phyloP scores from a whole-genome alignment of 2,329 filamentous ascomycete genomes.

The Hypoxylon sp. region DNA sequence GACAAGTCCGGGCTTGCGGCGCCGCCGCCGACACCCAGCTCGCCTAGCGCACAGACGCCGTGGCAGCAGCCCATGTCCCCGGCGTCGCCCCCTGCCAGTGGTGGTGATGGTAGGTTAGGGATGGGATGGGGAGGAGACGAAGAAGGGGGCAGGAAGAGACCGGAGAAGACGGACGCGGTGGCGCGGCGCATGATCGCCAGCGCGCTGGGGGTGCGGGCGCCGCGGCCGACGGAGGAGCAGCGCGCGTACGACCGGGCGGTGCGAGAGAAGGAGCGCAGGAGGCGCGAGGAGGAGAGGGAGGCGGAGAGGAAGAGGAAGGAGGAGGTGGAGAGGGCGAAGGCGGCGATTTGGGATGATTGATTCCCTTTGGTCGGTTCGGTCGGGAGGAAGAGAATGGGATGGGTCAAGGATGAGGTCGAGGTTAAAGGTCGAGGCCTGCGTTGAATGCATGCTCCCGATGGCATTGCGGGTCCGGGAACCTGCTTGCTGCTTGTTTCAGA shows the following conservation, averaged over 20 bases:
- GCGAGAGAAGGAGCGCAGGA: slow-evolving; percentile 85
- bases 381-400: no score
- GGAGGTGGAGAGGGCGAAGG: slow-evolving; percentile 78
- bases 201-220: slow-evolving; percentile 83
- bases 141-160: slow-evolving; percentile 51
- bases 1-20: slow-evolving; percentile 57
- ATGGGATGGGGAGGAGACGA: no score
- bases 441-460: no score
- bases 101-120: no score
- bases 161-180: slow-evolving; percentile 94
- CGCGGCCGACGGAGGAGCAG: slow-evolving; percentile 88
- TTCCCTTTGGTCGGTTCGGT: no score
- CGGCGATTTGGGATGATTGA: slow-evolving; percentile 86
- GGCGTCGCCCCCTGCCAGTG: slow-evolving; percentile 33
- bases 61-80: slow-evolving; percentile 38
- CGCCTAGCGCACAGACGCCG: slow-evolving; percentile 53
- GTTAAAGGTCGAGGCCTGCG: no score
- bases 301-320: slow-evolving; percentile 69
- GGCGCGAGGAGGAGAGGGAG: slow-evolving; percentile 77
- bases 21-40: slow-evolving; percentile 76
- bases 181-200: slow-evolving; percentile 91
- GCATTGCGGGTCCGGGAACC: no score
- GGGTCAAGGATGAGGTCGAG: no score
- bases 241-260: slow-evolving; percentile 84
- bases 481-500: no score